These are phyloP conservation scores for Stentor coeruleus DNA, from an alignment of 73 alveolate species.

Conservation along the genomic window DNA sequence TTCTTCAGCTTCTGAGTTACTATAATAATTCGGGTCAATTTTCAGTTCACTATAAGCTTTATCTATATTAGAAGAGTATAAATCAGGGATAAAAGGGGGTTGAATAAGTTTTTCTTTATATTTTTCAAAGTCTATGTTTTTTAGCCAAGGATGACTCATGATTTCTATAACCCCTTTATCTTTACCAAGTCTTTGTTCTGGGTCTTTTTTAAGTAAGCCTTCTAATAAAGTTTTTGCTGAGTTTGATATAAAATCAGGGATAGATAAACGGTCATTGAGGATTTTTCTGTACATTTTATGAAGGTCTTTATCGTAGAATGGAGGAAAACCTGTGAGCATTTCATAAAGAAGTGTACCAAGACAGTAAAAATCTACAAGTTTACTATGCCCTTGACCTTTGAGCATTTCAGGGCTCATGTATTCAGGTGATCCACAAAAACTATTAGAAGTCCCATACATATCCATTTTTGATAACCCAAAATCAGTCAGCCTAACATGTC, in stretches of 20 bases:
- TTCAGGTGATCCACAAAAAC: constrained; percentile 89
- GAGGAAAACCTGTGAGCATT: constrained; percentile 49
- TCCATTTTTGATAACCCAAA: constrained; percentile 76
- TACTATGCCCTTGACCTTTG: constrained; percentile 41
- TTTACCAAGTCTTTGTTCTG: background rate
- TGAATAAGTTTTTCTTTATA: background rate
- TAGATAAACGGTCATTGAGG: background rate
- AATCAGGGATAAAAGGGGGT: constrained; percentile 9
- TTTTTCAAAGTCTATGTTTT: background rate
- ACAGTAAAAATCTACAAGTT: constrained; percentile 39
- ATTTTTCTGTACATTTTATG: background rate
- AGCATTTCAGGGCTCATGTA: constrained; percentile 90
- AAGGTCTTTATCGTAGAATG: constrained; percentile 28
- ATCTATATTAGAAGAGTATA: background rate
- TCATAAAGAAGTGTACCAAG: constrained; percentile 47
- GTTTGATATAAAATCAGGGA: background rate
- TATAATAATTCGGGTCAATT: too few relatives aligned
- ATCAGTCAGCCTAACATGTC: constrained; percentile 77
- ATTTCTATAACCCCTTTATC: background rate
- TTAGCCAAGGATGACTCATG: background rate
- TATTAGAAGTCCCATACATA: constrained; percentile 40
- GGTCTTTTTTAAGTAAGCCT: background rate
- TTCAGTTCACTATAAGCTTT: too few relatives aligned
- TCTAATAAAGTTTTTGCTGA: background rate
- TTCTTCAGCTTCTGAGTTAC: too few relatives aligned